Base-by-base conservation (phyloP, 257 asterid genomes). In the Prunella vulgaris region DNA sequence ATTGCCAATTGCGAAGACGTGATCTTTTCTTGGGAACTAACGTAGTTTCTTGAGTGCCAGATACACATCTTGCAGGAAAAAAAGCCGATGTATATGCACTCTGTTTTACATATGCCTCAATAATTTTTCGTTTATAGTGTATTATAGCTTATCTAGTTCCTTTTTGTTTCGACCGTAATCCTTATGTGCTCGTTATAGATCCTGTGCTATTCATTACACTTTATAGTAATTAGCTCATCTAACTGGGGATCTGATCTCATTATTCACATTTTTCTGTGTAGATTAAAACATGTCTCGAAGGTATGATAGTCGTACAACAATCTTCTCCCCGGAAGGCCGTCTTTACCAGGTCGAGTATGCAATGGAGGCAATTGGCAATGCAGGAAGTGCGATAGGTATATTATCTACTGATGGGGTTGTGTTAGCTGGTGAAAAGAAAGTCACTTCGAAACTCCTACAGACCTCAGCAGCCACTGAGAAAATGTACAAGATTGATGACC, bases 291-390 rank as follows among this genome's bases (percentile, higher is more conserved):
- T 91, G 97, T 91, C 97, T 37, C 90, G 97, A 42, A 85, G 96
- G 64, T 91, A 91, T 80, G 97, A 91, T 52, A 91, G 97, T 59
- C 97, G 97, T 33, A 91, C 97, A 20, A 91, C 97, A 25, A 91
- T 91, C 77, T 91, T 91, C 87, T 91, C 96, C 77, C 97, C 97
- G 0, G 97, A 91, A 75, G 97, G 97, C 13, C 95, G 97, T 22
- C 90, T 91, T 51, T 91, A 91, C 76, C 97, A 91, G 77, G 97
- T 91, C 12, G 96, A 91, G 86, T 91, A 89, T 53, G 97, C 97
- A 10, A 91, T 91, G 97, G 97, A 91, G 80, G 97, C 97, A 22
- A 91, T 91, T 79, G 97, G 97, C 63, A 91, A 91, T 75, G 97
- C 97, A 9, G 97, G 97, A 38, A 88, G 95, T 70, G 96, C 97